These are phyloP conservation scores for Apiospora rasikravindrae DNA, from an alignment of 2,329 filamentous ascomycete genomes.

Conservation along the genomic window DNA sequence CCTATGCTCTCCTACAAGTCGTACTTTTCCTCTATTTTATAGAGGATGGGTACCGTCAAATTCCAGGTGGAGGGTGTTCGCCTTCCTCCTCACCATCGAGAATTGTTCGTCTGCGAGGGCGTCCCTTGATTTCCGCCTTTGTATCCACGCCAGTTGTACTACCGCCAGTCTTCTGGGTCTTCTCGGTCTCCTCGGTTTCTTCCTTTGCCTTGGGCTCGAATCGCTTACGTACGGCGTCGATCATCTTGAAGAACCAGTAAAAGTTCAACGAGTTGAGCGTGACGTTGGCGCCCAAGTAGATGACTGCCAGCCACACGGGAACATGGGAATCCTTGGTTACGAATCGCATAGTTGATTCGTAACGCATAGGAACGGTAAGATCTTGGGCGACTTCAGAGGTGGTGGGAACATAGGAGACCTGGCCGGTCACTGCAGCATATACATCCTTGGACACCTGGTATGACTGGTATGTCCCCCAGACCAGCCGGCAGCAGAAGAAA, in stretches of 20 bases:
- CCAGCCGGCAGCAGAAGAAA: constrained; percentile 78
- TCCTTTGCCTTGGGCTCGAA: constrained; percentile 59
- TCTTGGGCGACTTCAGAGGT: constrained; percentile 39
- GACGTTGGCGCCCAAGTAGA: constrained; percentile 74
- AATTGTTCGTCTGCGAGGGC: constrained; percentile 35
- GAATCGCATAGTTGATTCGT: constrained; percentile 55
- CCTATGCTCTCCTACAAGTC: not conserved
- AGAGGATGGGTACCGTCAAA: constrained; percentile 26
- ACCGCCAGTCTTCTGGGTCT: constrained; percentile 25
- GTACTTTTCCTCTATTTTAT: not conserved
- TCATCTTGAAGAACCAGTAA: constrained; percentile 89
- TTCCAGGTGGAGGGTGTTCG: constrained; percentile 37
- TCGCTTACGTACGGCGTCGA: constrained; percentile 76
- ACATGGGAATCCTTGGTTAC: constrained; percentile 56
- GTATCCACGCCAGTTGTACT: constrained; percentile 39
- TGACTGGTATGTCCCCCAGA: constrained; percentile 79
- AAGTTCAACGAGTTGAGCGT: constrained; percentile 79
- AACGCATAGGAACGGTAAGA: constrained; percentile 40
- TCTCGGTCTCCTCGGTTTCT: constrained; percentile 35
- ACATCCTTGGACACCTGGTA: constrained; percentile 73
- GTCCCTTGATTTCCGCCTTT: constrained; percentile 27
- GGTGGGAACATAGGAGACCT: constrained; percentile 39
- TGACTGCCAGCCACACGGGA: constrained; percentile 71
- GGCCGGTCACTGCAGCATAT: constrained; percentile 59
- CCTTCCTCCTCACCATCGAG: constrained; percentile 40